These are phyloP conservation scores for Pseudogymnoascus sp. DNA, from an alignment of 2,329 filamentous ascomycete species.

Conservation along the genomic window DNA sequence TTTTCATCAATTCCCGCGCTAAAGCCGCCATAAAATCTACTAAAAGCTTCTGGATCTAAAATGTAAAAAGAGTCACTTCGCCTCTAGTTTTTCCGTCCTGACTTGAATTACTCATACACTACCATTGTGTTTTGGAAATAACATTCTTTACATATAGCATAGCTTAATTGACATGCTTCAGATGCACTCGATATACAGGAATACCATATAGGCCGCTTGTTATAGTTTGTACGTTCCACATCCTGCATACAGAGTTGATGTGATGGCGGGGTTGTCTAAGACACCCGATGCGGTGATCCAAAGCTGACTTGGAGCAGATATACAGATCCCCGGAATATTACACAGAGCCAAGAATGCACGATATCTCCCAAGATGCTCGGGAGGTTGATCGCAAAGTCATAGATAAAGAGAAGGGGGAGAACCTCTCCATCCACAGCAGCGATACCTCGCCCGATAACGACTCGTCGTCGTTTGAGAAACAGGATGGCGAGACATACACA, in stretches of 20 bases:
- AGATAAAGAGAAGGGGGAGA: slow-evolving; percentile 1
- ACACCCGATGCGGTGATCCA: neutral
- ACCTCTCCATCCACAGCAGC: neutral
- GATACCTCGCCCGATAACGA: neutral
- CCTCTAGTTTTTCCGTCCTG: neutral
- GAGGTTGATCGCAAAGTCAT: neutral
- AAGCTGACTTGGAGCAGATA: neutral
- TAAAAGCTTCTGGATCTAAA: slow-evolving; percentile 4
- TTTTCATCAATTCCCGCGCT: neutral
- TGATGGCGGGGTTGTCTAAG: neutral
- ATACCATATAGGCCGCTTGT: neutral
- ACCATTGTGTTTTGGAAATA: neutral
- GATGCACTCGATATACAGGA: neutral
- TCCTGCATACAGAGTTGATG: neutral
- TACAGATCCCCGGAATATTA: neutral
- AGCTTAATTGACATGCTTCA: neutral
- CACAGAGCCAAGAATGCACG: neutral
- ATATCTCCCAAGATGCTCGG: neutral
- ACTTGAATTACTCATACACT: neutral
- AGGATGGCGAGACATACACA: neutral
- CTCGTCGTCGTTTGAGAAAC: neutral
- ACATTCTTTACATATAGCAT: neutral
- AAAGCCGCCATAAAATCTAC: neutral
- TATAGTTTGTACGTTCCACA: neutral
- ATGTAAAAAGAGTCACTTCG: neutral